Percentiles rank a stretch among this genome's conserved stretches.
These are phyloP conservation scores for Atkinsonella hypoxylon DNA, from an alignment of 2,329 filamentous ascomycete species.

Conservation along the genomic window DNA sequence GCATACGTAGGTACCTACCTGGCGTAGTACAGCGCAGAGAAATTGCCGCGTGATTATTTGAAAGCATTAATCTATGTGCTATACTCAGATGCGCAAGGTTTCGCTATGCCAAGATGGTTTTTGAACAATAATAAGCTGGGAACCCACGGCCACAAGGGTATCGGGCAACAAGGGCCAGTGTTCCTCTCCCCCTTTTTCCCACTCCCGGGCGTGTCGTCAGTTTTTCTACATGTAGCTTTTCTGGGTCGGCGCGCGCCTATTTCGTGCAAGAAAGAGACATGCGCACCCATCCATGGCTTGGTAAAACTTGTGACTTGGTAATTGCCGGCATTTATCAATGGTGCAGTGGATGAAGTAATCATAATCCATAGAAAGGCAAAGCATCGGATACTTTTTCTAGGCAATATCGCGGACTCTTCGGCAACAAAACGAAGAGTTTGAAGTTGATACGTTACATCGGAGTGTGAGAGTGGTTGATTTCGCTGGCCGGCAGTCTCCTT, in stretches of 20 bases:
- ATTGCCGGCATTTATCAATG: neutral
- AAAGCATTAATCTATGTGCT: too few species aligned
- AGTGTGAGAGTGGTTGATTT: too few species aligned
- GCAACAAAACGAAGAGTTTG: neutral
- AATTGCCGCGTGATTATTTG: neutral
- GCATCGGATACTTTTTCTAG: neutral
- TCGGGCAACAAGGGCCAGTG: too few species aligned
- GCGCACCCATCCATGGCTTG: neutral
- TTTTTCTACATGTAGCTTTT: neutral
- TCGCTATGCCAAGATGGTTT: too few species aligned
- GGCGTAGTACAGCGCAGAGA: neutral
- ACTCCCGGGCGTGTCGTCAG: too few species aligned
- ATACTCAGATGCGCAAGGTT: too few species aligned
- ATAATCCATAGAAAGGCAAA: neutral
- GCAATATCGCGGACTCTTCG: neutral
- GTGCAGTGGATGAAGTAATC: neutral
- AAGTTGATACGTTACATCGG: neutral
- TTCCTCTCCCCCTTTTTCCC: too few species aligned
- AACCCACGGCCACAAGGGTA: too few species aligned
- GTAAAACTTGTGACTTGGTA: neutral
- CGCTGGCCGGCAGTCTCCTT: neutral
- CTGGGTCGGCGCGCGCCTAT: neutral
- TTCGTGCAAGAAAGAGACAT: neutral
- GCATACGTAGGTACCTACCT: neutral
- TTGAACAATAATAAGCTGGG: too few species aligned